Evolutionary conservation across 331 rosid genomes (phyloP).

Genomic region (Phaseolus coccineus): DNA sequence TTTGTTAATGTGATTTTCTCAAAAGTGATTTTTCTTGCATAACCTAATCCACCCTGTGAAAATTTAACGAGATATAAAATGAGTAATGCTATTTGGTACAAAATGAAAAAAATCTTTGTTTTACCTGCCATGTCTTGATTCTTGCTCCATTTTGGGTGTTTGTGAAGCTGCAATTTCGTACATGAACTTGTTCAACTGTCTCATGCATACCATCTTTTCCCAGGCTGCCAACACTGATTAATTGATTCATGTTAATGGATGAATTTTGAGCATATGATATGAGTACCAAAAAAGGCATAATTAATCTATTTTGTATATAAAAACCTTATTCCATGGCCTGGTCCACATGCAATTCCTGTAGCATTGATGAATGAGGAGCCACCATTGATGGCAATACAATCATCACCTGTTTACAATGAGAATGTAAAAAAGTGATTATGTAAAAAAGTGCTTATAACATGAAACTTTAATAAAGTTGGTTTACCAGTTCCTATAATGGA

Average conservation of each 20-base stretch:
- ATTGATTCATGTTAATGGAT: background rate
- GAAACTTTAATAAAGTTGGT: background rate
- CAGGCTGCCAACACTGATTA: conserved; percentile 51
- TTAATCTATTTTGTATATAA: too few relatives aligned
- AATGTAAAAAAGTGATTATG: too few relatives aligned
- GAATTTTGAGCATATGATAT: too few relatives aligned
- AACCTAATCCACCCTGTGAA: background rate
- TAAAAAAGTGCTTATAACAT: too few relatives aligned
- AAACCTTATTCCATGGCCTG: conserved; percentile 67
- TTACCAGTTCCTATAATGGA: conserved; percentile 26
- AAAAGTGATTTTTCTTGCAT: background rate
- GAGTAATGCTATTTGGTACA: too few relatives aligned
- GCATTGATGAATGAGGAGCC: conserved; percentile 38
- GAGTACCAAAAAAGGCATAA: too few relatives aligned
- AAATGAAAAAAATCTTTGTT: too few relatives aligned
- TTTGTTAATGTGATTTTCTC: background rate
- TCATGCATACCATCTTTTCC: background rate
- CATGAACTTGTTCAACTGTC: conserved; percentile 47
- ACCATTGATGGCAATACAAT: conserved; percentile 50
- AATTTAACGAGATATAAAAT: background rate
- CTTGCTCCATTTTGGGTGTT: conserved; percentile 48
- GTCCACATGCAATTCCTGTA: conserved; percentile 45
- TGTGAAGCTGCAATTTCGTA: conserved; percentile 35
- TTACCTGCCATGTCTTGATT: conserved; percentile 36
- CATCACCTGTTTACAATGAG: conserved; percentile 52